Conservation (phyloP, 2,329 filamentous ascomycete genomes). For the Aspergillus aculeatinus region DNA sequence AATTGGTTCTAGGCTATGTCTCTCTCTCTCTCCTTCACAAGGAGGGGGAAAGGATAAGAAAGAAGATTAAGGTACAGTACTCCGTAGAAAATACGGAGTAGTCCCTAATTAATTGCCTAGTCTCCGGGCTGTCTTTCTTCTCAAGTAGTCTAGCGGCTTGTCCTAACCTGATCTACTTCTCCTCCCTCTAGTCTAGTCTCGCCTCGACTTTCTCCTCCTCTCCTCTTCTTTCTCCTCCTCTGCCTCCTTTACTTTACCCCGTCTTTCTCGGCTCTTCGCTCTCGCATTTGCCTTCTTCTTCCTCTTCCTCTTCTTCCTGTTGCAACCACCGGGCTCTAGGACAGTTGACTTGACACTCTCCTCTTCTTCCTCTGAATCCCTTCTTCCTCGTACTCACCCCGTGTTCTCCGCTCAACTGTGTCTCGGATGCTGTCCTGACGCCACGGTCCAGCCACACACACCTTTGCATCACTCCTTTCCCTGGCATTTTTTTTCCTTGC, state of each 20-base stretch:
- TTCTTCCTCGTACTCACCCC: background rate
- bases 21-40: background rate
- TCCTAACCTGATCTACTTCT: background rate
- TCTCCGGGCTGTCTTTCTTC: background rate
- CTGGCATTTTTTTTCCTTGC: conserved; percentile 11
- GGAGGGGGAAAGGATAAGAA: background rate
- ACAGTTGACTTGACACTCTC: background rate
- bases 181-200: conserved; percentile 9
- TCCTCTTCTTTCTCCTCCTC: conserved; percentile 5
- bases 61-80: no score
- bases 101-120: no score
- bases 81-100: no score
- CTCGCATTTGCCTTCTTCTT: background rate
- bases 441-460: conserved; percentile 10
- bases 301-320: background rate
- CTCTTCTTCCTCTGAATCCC: background rate
- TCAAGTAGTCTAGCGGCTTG: conserved; percentile 2
- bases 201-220: conserved; percentile 12
- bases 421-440: conserved; percentile 1
- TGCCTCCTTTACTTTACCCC: conserved; percentile 10
- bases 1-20: no score
- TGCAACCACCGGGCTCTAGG: background rate
- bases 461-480: conserved; percentile 12
- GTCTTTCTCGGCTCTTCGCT: conserved; percentile 4
- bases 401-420: background rate